phyloP scores from a whole-genome alignment of 2,329 filamentous ascomycete species.

The Fusarium pseudocircinatum region DNA sequence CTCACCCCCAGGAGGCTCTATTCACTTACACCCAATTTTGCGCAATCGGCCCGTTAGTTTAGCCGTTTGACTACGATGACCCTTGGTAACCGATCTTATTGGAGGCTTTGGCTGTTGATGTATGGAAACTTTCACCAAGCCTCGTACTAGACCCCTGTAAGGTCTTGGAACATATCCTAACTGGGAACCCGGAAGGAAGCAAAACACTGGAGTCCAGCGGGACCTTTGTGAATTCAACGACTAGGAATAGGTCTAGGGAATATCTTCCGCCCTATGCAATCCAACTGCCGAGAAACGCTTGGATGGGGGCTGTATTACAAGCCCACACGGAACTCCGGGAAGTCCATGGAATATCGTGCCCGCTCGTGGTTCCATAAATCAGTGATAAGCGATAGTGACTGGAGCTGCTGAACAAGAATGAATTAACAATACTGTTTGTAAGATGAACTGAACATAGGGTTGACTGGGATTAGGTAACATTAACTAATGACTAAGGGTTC shows the following conservation, averaged over 20 bases:
- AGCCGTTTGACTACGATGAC: not conserved
- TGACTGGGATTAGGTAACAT: too few relatives aligned
- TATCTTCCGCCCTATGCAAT: not conserved
- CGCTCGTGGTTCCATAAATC: too few relatives aligned
- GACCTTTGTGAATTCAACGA: not conserved
- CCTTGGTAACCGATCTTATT: not conserved
- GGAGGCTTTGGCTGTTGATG: not conserved
- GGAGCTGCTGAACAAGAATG: too few relatives aligned
- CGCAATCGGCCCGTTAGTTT: not conserved
- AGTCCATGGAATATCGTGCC: not conserved
- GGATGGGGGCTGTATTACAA: not conserved
- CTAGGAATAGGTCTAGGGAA: not conserved
- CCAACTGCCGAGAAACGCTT: not conserved
- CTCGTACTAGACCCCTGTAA: not conserved
- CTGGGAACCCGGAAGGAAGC: not conserved
- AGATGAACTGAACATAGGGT: not conserved
- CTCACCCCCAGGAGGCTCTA: not conserved
- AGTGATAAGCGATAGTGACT: not conserved
- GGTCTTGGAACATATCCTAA: not conserved
- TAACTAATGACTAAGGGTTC: too few relatives aligned
- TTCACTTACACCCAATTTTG: not conserved
- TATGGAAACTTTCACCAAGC: too few relatives aligned
- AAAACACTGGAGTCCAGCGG: too few relatives aligned
- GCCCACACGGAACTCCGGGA: not conserved
- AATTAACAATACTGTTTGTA: rapidly evolving